Evolutionary conservation across 1,284 basidiomycete genomes (phyloP), one percentile per base, ranked within the genome.

Genomic region (Leccinum pachyderme): DNA sequence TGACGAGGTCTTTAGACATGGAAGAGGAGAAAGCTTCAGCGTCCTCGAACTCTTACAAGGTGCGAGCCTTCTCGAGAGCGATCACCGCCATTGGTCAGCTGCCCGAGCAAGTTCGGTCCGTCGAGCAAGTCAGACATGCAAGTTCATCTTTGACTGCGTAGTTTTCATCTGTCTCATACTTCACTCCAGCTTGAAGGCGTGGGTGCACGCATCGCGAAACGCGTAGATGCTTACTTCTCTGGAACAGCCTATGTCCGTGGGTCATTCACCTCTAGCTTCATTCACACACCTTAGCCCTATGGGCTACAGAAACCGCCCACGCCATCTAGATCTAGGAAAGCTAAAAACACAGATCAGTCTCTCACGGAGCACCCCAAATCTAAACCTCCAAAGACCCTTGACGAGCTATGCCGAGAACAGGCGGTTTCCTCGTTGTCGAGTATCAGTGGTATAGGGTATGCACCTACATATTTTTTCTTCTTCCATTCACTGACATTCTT

Each of bases 41-140:
- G 1, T 60, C 62, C n/a, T 56, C 70, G 22, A 82, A 81, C 59
- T 57, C 56, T 9, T 82, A 75, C 72, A 82, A 80, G 69, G 62
- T 82, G 9, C 73, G 75, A 52, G 75, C 81, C n/a, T 81, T 77
- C 60, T 68, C 67, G 46, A 71, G 64, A 52, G 82, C 81, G 4
- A 79, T 83, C 53, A 67, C 62, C 9, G 67, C 67, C 35, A 72
- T 83, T 49, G 56, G 67, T 32, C 54, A 65, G 41, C 61, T 79
- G 3, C 62, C 76, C 22, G 63, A 72, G 48, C 77, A 77, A 51
- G 73, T 83, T 53, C 68, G 61, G 32, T 74, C 77, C 5, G 75
- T 72, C 45, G 63, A 72, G 29, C 77, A 81, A 53, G 71, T 77
- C 32, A 60, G 27, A 18, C 50, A 61, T 54, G 67, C 59, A 65